Evolutionary conservation across 345 rosid species (phyloP).

Genomic region (Hevea brasiliensis): DNA sequence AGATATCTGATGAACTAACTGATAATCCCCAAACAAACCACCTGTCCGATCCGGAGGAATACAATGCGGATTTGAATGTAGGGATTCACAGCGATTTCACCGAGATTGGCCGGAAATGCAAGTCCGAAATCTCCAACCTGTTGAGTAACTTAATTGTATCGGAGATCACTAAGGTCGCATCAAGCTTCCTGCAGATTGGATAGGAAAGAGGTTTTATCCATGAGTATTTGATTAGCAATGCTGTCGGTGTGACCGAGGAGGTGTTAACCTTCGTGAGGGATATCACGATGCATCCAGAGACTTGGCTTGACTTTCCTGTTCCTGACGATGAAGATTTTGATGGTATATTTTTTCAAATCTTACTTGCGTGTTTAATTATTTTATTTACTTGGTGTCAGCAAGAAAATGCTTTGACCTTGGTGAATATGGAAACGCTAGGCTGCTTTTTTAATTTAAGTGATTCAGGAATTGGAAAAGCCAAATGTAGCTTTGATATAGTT

Average conservation of each 20-base stretch:
- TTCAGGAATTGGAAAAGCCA: not conserved
- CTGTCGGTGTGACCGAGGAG: conserved; percentile 80
- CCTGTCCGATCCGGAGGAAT: conserved; percentile 28
- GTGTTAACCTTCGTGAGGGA: conserved; percentile 74
- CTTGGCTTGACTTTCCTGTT: conserved; percentile 91
- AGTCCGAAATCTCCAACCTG: conserved; percentile 59
- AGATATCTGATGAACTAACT: conserved; percentile 21
- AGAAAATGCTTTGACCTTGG: not conserved
- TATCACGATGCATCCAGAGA: conserved; percentile 84
- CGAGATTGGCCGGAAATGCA: conserved; percentile 63
- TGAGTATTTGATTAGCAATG: conserved; percentile 44
- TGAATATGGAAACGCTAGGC: not conserved
- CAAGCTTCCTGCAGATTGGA: conserved; percentile 54
- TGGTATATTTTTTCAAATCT: conserved; percentile 38
- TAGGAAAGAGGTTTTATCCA: conserved; percentile 46
- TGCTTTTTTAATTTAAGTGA: not conserved
- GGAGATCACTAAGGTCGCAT: conserved; percentile 63
- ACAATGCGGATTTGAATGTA: conserved; percentile 40
- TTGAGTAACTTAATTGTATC: conserved; percentile 61
- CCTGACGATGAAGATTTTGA: conserved; percentile 65
- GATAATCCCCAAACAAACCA: not conserved
- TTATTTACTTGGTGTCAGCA: not conserved
- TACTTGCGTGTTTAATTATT: too few relatives aligned
- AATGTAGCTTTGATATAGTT: not conserved
- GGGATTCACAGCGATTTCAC: conserved; percentile 69